Evolutionary conservation across 345 rosid genomes (phyloP), one percentile per base, ranked within the genome.

Genomic region (Syzygium grande): DNA sequence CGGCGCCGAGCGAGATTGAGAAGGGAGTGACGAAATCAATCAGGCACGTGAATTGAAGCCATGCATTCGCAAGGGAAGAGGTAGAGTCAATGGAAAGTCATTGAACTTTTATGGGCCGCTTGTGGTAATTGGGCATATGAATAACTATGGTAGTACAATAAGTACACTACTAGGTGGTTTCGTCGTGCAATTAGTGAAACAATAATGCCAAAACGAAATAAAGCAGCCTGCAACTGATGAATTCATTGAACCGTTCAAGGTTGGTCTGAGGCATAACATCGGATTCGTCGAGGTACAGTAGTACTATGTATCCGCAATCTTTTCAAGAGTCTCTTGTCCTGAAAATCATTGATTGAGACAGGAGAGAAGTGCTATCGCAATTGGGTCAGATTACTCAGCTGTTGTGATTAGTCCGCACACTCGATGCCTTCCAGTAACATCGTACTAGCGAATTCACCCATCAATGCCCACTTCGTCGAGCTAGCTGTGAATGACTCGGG

Each of bases 361-460:
- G 10, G 25, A 73, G 5, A 9, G 5, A 34, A 2, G 25, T 14
- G 2, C 5, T 1, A 25, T 73, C 6, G 7, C 7, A 4, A 11
- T 5, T 46, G 14, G 23, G 19, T 73, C 49, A 3, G 3, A 73
- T 11, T 19, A 5, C 7, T 5, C 80, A 9, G 6, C 27, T 19
- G 49, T 17, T 73, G 21, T 9, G 3, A 34, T 73, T 34, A 34
- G 25, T 73, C 25, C 1, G 2, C 46, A 19, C 49, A 2, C 6
- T 5, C 14, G 3, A 2, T 15, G 80, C 3, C 23, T 9, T 9
- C 14, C 1, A 1, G 23, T 11, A 1, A 22, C 9, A 21, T 55
- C 2, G 11, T 14, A 34, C 49, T 3, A 19, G 0, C 9, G 13
- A 65, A 41, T 34, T 19, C 46, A 34, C 13, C 49, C 4, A 5